phyloP scores from a whole-genome alignment of 108 stramenopile species.

The Cyclotella baltica region DNA sequence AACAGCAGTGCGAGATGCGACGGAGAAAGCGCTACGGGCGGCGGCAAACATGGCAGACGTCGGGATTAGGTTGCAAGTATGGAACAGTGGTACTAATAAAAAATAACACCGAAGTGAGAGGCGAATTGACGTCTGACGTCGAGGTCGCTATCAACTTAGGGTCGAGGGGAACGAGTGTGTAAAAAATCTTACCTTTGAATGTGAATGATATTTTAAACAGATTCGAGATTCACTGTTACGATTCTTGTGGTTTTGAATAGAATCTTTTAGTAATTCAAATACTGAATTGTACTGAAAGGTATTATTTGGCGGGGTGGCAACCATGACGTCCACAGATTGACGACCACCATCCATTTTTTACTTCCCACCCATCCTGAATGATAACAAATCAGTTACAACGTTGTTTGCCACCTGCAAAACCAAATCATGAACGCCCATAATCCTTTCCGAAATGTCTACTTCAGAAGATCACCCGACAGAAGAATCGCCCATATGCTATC shows the following conservation, averaged over 20 bases:
- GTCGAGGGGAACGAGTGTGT: no score
- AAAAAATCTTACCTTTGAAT: no score
- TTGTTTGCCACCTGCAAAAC: no score
- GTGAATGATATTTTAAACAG: background rate
- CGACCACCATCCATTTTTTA: no score
- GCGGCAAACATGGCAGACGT: slow-evolving; percentile 46
- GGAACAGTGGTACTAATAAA: background rate
- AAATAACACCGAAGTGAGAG: no score
- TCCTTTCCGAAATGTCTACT: background rate
- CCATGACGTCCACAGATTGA: no score
- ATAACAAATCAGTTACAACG: no score
- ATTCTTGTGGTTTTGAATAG: background rate
- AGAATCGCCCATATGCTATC: slow-evolving; percentile 11
- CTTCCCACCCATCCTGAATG: no score
- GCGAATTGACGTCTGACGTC: no score
- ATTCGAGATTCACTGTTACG: background rate
- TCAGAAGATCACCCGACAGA: background rate
- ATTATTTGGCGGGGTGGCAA: no score
- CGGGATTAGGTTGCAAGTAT: background rate
- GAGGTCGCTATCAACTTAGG: no score
- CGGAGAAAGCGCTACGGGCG: slow-evolving; percentile 42
- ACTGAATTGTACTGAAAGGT: no score
- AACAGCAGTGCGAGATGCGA: slow-evolving; percentile 39
- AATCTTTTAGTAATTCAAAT: background rate
- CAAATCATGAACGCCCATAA: background rate